Evolutionary conservation across 306 rosid genomes (phyloP), one percentile per base, ranked within the genome.

Genomic region (Spatholobus suberectus): DNA sequence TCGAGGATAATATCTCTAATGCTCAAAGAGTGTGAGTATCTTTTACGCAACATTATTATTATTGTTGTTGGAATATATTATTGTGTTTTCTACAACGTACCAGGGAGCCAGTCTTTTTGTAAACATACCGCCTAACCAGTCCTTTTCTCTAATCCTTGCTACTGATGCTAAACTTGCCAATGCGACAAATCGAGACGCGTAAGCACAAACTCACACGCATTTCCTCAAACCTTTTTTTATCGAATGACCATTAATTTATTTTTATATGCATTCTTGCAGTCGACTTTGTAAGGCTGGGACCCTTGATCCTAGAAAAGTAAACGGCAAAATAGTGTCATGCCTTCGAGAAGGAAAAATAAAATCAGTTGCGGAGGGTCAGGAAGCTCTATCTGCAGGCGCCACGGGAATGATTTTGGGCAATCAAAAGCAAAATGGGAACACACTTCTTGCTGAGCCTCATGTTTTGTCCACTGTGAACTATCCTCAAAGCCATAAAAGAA

Each of bases 21-120:
- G n/a, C n/a, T n/a, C n/a, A n/a, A n/a, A n/a, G n/a, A n/a, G n/a
- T n/a, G n/a, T n/a, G n/a, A n/a, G n/a, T n/a, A n/a, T n/a, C n/a
- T n/a, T n/a, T n/a, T n/a, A n/a, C n/a, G n/a, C n/a, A n/a, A n/a
- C n/a, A n/a, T n/a, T n/a, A n/a, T n/a, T n/a, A 8, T 57, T 23
- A 24, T 18, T 24, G 1, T 4, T 59, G 67, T 12, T 47, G 7
- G 15, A 21, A 8, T 77, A 65, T n/a, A n/a, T n/a, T n/a, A 78
- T 71, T n/a, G 6, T 81, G 1, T 44, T 26, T 46, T 44, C 5
- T 4, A 49, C 8, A n/a, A n/a, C n/a, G n/a, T 61, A 35, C 4
- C 47, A 83, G 97, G 97, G 94, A 27, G 54, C 66, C 23, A 89
- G 93, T 81, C 91, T 93, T 75, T 87, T 86, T 3, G 66, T 68